Percentiles rank a stretch among this genome's conserved stretches.
Evolutionary conservation across 768 basidiomycete species (phyloP).

Genomic region (Cyclocybe aegerita): DNA sequence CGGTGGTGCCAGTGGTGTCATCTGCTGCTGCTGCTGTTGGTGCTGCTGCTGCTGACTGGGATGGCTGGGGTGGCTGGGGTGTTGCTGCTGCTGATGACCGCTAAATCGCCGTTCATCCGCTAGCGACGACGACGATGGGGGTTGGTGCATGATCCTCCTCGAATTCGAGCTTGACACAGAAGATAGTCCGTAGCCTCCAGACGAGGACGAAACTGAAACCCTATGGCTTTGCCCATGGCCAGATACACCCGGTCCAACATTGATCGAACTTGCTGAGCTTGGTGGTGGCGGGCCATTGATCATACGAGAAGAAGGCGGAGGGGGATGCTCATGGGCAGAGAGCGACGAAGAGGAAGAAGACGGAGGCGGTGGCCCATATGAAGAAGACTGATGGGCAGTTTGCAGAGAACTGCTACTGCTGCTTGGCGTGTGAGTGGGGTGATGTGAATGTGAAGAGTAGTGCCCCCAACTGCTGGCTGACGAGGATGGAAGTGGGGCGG

Average conservation of each 20-base stretch:
- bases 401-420: conserved; percentile 1
- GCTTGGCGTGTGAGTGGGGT: conserved; percentile 12
- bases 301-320: conserved; percentile 10
- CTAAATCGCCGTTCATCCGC: conserved; percentile 10
- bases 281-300: conserved; percentile 3
- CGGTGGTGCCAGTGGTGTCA: conserved; percentile 16
- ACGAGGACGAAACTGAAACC: not conserved
- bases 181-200: no score
- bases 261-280: conserved; percentile 1
- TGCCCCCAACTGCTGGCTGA: conserved; percentile 6
- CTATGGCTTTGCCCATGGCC: not conserved
- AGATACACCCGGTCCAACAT: not conserved
- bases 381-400: conserved; percentile 9
- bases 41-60: conserved; percentile 3
- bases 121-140: conserved; percentile 3
- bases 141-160: not conserved
- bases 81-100: not conserved
- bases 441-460: conserved; percentile 13
- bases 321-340: conserved; percentile 15
- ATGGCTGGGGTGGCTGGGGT: conserved; percentile 3
- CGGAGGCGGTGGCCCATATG: conserved; percentile 19
- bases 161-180: not conserved
- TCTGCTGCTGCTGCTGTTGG: conserved; percentile 8
- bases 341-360: conserved; percentile 20
- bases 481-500: conserved; percentile 9